Conservation (phyloP, 768 basidiomycete species). For the Paxillus involutus region DNA sequence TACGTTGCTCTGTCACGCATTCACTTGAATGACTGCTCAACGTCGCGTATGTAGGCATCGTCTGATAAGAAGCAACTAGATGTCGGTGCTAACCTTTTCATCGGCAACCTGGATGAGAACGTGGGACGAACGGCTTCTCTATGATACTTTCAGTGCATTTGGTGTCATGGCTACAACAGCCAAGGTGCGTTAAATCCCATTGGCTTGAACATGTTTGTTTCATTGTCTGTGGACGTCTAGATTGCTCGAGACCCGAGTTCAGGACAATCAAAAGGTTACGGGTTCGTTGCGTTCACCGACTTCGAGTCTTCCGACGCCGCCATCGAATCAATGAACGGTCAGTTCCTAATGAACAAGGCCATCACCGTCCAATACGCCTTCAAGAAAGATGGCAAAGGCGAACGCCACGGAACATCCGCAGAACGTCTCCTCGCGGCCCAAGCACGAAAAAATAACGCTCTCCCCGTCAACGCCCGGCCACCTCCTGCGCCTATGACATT, state of each 20-base stretch:
- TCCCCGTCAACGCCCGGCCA: conserved; percentile 75
- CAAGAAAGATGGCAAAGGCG: conserved; percentile 99
- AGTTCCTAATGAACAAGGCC: conserved; percentile 98
- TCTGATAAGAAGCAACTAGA: conserved; percentile 98
- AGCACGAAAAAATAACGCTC: conserved; percentile 91
- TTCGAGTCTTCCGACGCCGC: conserved; percentile 98
- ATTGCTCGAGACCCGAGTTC: conserved; percentile 86
- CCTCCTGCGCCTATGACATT: conserved; percentile 75
- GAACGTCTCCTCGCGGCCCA: conserved; percentile 95
- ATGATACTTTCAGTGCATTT: conserved; percentile 95
- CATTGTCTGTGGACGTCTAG: conserved; percentile 39
- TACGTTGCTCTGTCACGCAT: conserved; percentile 35
- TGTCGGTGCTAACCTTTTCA: conserved; percentile 96
- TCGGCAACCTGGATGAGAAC: conserved; percentile 93
- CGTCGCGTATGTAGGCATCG: conserved; percentile 63
- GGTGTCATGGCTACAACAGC: conserved; percentile 90
- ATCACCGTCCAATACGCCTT: conserved; percentile 98
- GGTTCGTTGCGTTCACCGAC: conserved; percentile 95
- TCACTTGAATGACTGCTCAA: conserved; percentile 8
- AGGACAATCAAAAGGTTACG: conserved; percentile 93
- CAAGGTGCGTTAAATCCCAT: conserved; percentile 48
- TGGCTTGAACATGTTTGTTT: neutral
- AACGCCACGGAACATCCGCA: conserved; percentile 95
- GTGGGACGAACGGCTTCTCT: conserved; percentile 91
- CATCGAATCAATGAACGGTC: conserved; percentile 94